Evolutionary conservation across 768 basidiomycete species (phyloP).

Genomic region (Favolaschia claudopus): DNA sequence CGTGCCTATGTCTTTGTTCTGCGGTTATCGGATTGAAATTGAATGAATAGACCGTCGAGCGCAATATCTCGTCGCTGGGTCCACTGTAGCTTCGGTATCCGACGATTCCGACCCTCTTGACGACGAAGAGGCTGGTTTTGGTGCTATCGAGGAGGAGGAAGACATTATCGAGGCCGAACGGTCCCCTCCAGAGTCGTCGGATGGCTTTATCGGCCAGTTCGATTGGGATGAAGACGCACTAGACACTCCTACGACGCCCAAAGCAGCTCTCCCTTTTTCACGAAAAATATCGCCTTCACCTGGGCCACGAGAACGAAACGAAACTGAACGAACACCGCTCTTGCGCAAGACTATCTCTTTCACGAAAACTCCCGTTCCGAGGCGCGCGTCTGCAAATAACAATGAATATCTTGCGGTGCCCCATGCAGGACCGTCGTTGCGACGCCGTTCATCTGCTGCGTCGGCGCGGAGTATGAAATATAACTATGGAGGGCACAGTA

Average conservation of each 20-base stretch:
- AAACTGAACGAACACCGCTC: conserved; percentile 15
- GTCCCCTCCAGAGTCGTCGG: neutral
- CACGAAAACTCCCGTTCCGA: conserved; percentile 20
- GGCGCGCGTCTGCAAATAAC: conserved; percentile 2
- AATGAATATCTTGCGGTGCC: conserved; percentile 19
- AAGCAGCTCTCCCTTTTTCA: conserved; percentile 21
- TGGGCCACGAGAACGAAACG: conserved; percentile 3
- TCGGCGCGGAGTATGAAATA: conserved; percentile 23
- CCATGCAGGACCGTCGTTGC: neutral
- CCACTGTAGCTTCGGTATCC: conserved; percentile 59
- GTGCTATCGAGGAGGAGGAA: conserved; percentile 28
- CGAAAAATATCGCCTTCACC: conserved; percentile 8
- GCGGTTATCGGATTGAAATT: conserved; percentile 10
- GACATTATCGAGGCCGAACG: neutral
- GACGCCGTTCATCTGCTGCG: conserved; percentile 42
- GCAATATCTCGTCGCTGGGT: conserved; percentile 70
- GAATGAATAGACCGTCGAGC: conserved; percentile 65
- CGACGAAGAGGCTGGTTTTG: conserved; percentile 47
- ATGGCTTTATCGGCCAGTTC: conserved; percentile 22
- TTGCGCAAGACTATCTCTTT: conserved; percentile 27
- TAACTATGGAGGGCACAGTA: conserved; percentile 63
- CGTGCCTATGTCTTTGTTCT: conserved; percentile 27
- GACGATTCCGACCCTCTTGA: conserved; percentile 48
- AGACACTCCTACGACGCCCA: conserved; percentile 7
- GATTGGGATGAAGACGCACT: conserved; percentile 24